Percentiles rank a stretch among this genome's conserved stretches.
phyloP scores from a whole-genome alignment of 164 flowering plant genomes.

The Berberis vulgaris region DNA sequence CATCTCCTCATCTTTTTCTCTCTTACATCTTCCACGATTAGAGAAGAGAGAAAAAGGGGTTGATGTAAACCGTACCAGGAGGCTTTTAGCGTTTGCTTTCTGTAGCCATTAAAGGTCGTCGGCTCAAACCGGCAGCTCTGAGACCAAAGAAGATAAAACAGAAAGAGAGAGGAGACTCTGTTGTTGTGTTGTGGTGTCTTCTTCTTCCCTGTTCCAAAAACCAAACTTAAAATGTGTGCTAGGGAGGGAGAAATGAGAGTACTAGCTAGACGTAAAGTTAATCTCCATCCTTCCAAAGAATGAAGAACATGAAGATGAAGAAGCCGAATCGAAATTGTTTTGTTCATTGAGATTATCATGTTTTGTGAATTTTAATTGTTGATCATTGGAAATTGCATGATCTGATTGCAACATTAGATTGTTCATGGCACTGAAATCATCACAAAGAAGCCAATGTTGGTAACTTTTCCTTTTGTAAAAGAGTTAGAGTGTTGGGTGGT shows the following conservation, averaged over 20 bases:
- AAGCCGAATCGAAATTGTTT: constrained; percentile 9
- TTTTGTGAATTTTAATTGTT: constrained; percentile 17
- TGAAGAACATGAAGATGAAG: constrained; percentile 14
- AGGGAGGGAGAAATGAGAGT: background rate
- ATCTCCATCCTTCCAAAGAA: constrained; percentile 14
- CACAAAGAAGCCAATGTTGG: constrained; percentile 34
- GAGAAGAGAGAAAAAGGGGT: too few relatives aligned
- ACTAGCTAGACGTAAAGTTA: background rate
- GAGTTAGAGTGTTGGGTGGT: too few relatives aligned
- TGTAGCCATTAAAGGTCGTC: too few relatives aligned
- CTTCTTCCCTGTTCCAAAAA: background rate
- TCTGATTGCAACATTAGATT: constrained; percentile 29
- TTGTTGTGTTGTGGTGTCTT: too few relatives aligned
- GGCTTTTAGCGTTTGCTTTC: too few relatives aligned
- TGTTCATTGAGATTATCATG: constrained; percentile 19
- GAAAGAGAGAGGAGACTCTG: too few relatives aligned
- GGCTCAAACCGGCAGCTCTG: too few relatives aligned
- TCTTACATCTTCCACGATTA: too few relatives aligned
- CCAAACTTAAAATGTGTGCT: background rate
- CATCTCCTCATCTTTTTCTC: too few relatives aligned
- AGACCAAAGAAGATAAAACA: too few relatives aligned
- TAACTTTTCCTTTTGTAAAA: too few relatives aligned
- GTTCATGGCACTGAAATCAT: constrained; percentile 33
- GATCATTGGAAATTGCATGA: constrained; percentile 16
- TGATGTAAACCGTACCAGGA: too few relatives aligned